These are phyloP conservation scores for Dacryopinax spathularia DNA, from an alignment of 768 basidiomycete genomes.

Conservation along the genomic window DNA sequence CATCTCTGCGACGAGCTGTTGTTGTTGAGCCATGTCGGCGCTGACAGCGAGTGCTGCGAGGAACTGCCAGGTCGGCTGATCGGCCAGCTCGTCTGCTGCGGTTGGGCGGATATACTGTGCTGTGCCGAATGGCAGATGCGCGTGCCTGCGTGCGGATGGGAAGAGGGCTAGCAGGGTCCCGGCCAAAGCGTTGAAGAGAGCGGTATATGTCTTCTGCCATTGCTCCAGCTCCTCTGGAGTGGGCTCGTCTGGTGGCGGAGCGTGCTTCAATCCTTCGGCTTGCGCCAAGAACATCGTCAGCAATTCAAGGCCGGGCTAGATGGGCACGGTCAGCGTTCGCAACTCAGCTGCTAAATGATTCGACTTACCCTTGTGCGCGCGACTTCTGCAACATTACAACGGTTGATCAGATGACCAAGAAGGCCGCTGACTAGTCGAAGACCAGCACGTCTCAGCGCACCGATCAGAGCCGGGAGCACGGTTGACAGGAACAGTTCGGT, in stretches of 20 bases:
- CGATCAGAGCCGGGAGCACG: conserved; percentile 74
- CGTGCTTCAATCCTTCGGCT: conserved; percentile 83
- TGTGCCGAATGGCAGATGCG: conserved; percentile 27
- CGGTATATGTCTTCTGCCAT: conserved; percentile 39
- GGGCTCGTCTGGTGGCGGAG: conserved; percentile 42
- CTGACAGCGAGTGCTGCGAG: conserved; percentile 75
- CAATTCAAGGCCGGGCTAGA: conserved; percentile 78
- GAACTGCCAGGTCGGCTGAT: conserved; percentile 92
- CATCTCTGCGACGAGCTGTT: conserved; percentile 64
- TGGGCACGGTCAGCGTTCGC: conserved; percentile 7
- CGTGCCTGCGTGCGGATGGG: conserved; percentile 65
- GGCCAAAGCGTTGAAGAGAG: conserved; percentile 60
- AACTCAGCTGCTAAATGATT: not conserved
- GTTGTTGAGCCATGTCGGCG: conserved; percentile 71
- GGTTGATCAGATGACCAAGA: conserved; percentile 64
- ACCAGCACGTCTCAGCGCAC: conserved; percentile 62
- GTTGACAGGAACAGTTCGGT: conserved; percentile 78
- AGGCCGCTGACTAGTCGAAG: conserved; percentile 76
- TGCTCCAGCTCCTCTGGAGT: conserved; percentile 64
- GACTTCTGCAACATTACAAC: conserved; percentile 57
- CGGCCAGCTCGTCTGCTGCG: conserved; percentile 36
- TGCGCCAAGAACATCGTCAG: conserved; percentile 82
- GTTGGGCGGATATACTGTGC: conserved; percentile 24
- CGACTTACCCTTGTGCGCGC: conserved; percentile 64
- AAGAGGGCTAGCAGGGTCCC: conserved; percentile 70